Evolutionary conservation across 768 basidiomycete genomes (phyloP).

Genomic region (Boletus rubroflammeus): DNA sequence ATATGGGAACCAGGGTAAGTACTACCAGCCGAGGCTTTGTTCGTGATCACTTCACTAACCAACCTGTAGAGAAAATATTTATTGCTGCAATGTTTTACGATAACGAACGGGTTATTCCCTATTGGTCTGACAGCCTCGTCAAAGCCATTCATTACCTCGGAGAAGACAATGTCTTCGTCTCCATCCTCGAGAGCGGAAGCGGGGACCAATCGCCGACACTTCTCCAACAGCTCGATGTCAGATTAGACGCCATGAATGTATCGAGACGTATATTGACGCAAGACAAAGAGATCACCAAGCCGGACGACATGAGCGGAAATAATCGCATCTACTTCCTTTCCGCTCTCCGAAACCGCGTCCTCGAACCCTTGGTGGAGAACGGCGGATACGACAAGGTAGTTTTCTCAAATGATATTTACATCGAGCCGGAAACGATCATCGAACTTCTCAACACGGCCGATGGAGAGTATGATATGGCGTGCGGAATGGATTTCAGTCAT

Average conservation of each 20-base stretch:
- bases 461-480: conserved; percentile 42
- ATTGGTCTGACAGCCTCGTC: conserved; percentile 37
- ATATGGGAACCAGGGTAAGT: conserved; percentile 14
- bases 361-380: conserved; percentile 36
- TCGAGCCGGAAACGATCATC: conserved; percentile 39
- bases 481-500: conserved; percentile 38
- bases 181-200: conserved; percentile 39
- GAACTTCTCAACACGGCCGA: conserved; percentile 37
- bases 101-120: conserved; percentile 36
- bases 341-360: conserved; percentile 38
- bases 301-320: not conserved
- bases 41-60: not conserved
- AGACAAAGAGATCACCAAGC: conserved; percentile 12
- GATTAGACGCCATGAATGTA: conserved; percentile 12
- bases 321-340: conserved; percentile 13
- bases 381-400: conserved; percentile 39
- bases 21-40: too few species aligned
- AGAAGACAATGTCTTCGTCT: conserved; percentile 40
- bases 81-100: conserved; percentile 38
- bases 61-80: conserved; percentile 14
- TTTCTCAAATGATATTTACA: conserved; percentile 41
- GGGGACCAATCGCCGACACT: conserved; percentile 9
- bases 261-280: conserved; percentile 13
- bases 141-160: conserved; percentile 38
- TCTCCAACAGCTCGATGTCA: conserved; percentile 9